A percentile compares a stretch with the other conserved stretches of the same genome.
Evolutionary conservation across 106 monocot species (phyloP).

Genomic region (Dendrobium officinale): DNA sequence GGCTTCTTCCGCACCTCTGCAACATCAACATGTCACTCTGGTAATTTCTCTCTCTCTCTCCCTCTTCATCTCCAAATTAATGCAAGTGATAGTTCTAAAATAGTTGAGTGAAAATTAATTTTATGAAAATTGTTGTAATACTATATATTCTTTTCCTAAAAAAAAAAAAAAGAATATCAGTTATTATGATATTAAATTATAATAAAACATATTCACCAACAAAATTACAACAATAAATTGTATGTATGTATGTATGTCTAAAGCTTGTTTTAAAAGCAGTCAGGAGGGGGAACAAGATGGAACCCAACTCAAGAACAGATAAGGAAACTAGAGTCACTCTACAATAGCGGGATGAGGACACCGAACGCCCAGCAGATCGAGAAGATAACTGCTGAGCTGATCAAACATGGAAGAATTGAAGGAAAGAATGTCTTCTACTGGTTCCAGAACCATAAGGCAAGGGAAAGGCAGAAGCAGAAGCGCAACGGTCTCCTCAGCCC

Average conservation of each 20-base stretch:
- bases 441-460: conserved; percentile 97
- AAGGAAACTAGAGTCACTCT: conserved; percentile 43
- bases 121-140: neutral
- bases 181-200: no score
- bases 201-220: no score
- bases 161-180: neutral
- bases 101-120: neutral
- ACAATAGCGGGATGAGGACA: conserved; percentile 43
- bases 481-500: conserved; percentile 29
- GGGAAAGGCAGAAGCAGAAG: conserved; percentile 69
- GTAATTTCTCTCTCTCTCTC: neutral
- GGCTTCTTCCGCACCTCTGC: no score
- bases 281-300: conserved; percentile 42
- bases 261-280: neutral
- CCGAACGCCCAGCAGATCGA: conserved; percentile 56
- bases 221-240: no score
- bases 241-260: neutral
- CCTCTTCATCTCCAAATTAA: neutral
- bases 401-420: conserved; percentile 49
- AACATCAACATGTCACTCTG: no score
- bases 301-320: conserved; percentile 64
- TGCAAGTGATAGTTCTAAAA: neutral
- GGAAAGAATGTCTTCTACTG: conserved; percentile 97
- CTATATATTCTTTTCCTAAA: neutral
- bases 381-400: conserved; percentile 45